Conservation (phyloP, 169 alveolate genomes). For the Eimeria praecox region DNA sequence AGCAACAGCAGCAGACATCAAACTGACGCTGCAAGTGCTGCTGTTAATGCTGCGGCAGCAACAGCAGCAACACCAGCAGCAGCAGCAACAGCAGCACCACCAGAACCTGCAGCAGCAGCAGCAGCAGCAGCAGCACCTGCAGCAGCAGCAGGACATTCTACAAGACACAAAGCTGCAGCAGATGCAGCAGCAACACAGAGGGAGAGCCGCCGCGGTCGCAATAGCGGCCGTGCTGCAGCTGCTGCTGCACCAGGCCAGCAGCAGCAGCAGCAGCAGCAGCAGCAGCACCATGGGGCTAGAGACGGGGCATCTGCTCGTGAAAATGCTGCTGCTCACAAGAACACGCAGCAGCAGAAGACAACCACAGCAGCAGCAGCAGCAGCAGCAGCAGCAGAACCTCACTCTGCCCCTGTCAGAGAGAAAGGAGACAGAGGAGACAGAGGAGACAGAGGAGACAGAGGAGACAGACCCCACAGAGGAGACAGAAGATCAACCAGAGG, state of each 20-base stretch:
- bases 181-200: constrained; percentile 51
- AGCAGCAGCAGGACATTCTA: neutral
- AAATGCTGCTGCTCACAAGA: neutral
- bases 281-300: constrained; percentile 34
- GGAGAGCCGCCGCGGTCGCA: constrained; percentile 46
- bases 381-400: constrained; percentile 41
- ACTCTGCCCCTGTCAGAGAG: neutral
- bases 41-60: neutral
- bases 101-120: constrained; percentile 19
- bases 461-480: constrained; percentile 16
- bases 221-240: constrained; percentile 40
- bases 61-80: constrained; percentile 13
- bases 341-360: constrained; percentile 6
- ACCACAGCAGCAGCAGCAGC: constrained; percentile 42
- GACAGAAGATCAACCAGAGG: constrained; percentile 18
- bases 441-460: neutral
- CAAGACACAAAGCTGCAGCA: constrained; percentile 25
- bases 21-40: neutral
- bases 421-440: constrained; percentile 23
- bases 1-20: constrained; percentile 13
- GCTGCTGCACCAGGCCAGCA: constrained; percentile 36
- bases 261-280: constrained; percentile 69
- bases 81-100: constrained; percentile 6
- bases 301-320: constrained; percentile 19
- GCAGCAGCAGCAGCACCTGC: neutral